Evolutionary conservation across 495 filamentous ascomycete genomes (phyloP), one percentile per base, ranked within the genome.

Genomic region (Umbilicaria muhlenbergii): DNA sequence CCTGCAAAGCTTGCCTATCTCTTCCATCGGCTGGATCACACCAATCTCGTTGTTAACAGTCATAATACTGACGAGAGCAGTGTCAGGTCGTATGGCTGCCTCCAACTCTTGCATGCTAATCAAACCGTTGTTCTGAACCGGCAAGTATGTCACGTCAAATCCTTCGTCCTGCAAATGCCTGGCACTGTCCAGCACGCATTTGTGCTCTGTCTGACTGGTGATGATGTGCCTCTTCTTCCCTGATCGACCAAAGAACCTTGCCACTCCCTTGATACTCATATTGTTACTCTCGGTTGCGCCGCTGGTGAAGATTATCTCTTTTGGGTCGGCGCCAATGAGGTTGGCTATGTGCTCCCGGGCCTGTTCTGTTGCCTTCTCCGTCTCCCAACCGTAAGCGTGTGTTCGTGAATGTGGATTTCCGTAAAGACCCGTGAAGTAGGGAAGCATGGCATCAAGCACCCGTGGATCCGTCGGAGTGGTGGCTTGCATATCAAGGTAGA

Each of bases 31-130:
- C 61, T 98, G 91, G 43, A 98, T 88, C 24, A 98, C 91, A 55
- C 91, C 91, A 52, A 96, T 96, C 64, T 98, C 91, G 59, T 98
- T 98, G 70, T 98, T 98, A 34, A 98, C 92, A 1, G 92, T 79
- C 91, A 98, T 98, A 58, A 98, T 84, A 61, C 85, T 94, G 54
- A 96, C 88, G 15, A 98, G 66, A 39, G 72, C 76, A 28, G 91
- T 98, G 28, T 95, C 88, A 2, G 88, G 87, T 38, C 86, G 77
- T 47, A 98, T 88, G 12, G 89, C 84, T 8, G 75, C 80, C 64
- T 93, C 83, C n/a, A 98, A 71, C 54, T 89, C 74, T 44, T 85
- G 68, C 68, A 96, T 71, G 42, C 83, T 74, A 49, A 98, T 70
- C 50, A 96, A 63, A 31, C 91, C 91, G 46, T 81, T 92, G 56